Evolutionary conservation across 257 asterid genomes (phyloP), one percentile per base, ranked within the genome.

Genomic region (Paraleonurus japonicus): DNA sequence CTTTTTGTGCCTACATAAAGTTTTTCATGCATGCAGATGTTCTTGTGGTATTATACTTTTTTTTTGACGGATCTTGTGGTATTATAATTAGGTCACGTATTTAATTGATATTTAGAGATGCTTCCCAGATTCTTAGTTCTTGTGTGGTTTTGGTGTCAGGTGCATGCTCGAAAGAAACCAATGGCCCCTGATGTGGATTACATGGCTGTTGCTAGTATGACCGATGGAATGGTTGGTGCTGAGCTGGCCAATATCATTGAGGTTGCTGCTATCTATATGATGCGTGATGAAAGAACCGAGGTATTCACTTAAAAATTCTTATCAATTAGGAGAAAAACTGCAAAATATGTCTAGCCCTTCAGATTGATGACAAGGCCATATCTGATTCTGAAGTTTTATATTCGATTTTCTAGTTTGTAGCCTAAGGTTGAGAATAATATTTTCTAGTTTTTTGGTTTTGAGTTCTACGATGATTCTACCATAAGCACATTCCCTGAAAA

Each of bases 161-260:
- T 94, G 22, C 99, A 94, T 80, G 96, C 97, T 77, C 90, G 96
- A 55, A 94, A 88, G 79, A 91, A 94, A 82, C 95, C 93, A 61
- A 84, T 89, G 89, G 98, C 96, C 73, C 87, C 90, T 50, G 98
- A 91, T 77, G 87, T 91, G 74, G 99, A 92, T 80, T 95, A 84
- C 70, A 72, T 76, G 79, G 98, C 96, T 77, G 96, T 95, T 81
- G 96, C 95, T 60, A 81, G 85, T 75, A 82, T 87, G 89, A 89
- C 96, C 12, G 90, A 87, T 30, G 98, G 98, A 74, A 92, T 95
- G 99, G 98, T 89, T 76, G 98, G 99, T 61, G 96, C 99, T 1
- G 98, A 95, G 91, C 83, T 95, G 70, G 99, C 96, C 67, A 95
- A 95, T 85, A 87, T 95, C 65, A 73, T 95, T 50, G 99, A 95